Percentiles rank a stretch among this genome's conserved stretches.
Conservation (phyloP, 768 basidiomycete genomes). For the Xerocomus potaroensis region DNA sequence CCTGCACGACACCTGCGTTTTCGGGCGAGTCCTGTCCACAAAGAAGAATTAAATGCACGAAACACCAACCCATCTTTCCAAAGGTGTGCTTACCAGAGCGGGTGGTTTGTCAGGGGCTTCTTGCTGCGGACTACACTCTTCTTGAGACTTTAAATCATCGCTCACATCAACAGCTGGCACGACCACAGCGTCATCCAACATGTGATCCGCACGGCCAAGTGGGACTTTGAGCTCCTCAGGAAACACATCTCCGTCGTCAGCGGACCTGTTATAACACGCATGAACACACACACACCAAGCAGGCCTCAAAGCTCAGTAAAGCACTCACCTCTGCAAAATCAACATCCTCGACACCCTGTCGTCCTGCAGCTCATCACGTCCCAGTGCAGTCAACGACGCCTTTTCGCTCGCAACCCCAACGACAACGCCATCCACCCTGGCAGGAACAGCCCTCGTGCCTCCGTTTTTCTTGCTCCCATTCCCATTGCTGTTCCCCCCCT, state of each 20-base stretch:
- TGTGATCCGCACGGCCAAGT: slow-evolving; percentile 54
- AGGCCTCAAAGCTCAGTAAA: neutral
- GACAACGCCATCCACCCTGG: slow-evolving; percentile 35
- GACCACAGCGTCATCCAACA: slow-evolving; percentile 44
- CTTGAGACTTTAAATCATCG: slow-evolving; percentile 13
- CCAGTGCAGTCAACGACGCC: slow-evolving; percentile 66
- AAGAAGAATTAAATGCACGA: neutral
- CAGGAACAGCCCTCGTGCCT: slow-evolving; percentile 5
- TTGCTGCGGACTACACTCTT: slow-evolving; percentile 17
- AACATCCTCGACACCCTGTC: slow-evolving; percentile 63
- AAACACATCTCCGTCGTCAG: slow-evolving; percentile 52
- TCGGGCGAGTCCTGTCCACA: slow-evolving; percentile 23
- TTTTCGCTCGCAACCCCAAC: slow-evolving; percentile 64
- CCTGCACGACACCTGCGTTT: slow-evolving; percentile 19
- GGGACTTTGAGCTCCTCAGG: slow-evolving; percentile 59
- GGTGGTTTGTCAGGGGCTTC: slow-evolving; percentile 19
- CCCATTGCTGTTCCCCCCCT: neutral
- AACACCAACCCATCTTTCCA: neutral
- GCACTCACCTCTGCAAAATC: slow-evolving; percentile 58
- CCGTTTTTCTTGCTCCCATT: slow-evolving; percentile 8
- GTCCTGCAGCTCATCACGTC: slow-evolving; percentile 74
- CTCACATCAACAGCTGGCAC: slow-evolving; percentile 7
- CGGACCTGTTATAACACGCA: slow-evolving; percentile 38
- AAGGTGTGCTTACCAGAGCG: slow-evolving; percentile 17
- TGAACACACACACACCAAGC: slow-evolving; percentile 3